Base-by-base conservation (phyloP, 257 asterid species). In the Penstemon eatonii region DNA sequence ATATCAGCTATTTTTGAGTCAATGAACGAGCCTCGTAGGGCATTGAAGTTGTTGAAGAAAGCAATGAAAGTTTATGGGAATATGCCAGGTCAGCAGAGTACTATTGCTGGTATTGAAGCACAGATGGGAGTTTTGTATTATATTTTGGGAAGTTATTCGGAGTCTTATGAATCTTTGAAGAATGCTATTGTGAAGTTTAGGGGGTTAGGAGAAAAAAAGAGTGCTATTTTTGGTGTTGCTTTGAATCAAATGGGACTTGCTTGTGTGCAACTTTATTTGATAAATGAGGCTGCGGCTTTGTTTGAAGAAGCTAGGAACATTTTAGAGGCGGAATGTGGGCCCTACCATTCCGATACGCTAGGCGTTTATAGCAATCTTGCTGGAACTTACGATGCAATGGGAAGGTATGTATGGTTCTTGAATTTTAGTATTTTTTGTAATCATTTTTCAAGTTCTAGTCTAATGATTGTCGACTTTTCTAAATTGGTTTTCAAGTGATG, bases 341-440 rank as follows among this genome's bases (percentile, higher is more conserved):
- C 85, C 0, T 80, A 68, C 61, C 89, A 86, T 68, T 82, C 85
- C 33, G 93, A 84, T 58, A 86, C 88, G 0, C 56, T 86, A 10
- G 90, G 88, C 33, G 90, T 86, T 60, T 86, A 84, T 65, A 82
- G 93, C 78, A 86, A 86, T 76, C 89, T 86, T 64, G 93, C 90
- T 0, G 90, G 93, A 10, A 84, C 86, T 5, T 86, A 86, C 75
- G 93, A 86, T 74, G 93, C 93, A 67, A 74, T 90, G 97, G 97
- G 98, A 73, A 90, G 98, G 98, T 92, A 25, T 25, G 33, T 25
- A 0, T 25, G 33, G 33, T 25, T 25, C 33, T 25, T 25, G 33
- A 25, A 25, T 25, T 25, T 25, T 25, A 25, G 33, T 25, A 15
- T 15, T 15, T 25, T 25, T 25, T n/a, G n/a, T n/a, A 2, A 25